These are phyloP conservation scores for Fusarium staphyleae DNA, from an alignment of 2,329 filamentous ascomycete species.

Conservation along the genomic window DNA sequence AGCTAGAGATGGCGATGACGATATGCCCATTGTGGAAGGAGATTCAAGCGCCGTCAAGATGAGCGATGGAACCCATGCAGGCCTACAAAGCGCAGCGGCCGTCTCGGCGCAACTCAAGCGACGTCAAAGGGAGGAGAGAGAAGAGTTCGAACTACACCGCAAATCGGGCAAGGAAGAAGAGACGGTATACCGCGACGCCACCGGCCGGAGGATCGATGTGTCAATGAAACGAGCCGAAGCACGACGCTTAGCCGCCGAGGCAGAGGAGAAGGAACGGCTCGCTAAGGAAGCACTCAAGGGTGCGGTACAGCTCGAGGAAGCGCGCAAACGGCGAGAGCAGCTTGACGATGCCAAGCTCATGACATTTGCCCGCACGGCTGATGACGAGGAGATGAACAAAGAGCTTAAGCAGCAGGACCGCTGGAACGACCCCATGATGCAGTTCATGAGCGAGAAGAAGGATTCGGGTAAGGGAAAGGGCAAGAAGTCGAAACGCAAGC, in stretches of 20 bases:
- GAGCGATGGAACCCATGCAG: conserved; percentile 87
- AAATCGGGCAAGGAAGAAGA: conserved; percentile 67
- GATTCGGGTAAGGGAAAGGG: conserved; percentile 40
- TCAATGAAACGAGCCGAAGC: conserved; percentile 89
- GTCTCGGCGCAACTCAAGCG: conserved; percentile 74
- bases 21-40: conserved; percentile 55
- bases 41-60: conserved; percentile 68
- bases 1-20: conserved; percentile 55
- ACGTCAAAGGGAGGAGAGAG: conserved; percentile 70
- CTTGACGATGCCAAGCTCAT: conserved; percentile 84
- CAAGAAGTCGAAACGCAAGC: conserved; percentile 56
- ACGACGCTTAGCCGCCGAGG: conserved; percentile 68
- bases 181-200: conserved; percentile 95
- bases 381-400: conserved; percentile 85
- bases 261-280: conserved; percentile 73
- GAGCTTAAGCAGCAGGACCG: conserved; percentile 78
- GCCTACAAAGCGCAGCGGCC: conserved; percentile 82
- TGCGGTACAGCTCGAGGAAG: conserved; percentile 79
- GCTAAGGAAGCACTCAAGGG: conserved; percentile 78
- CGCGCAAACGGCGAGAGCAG: conserved; percentile 68
- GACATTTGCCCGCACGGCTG: conserved; percentile 78
- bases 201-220: conserved; percentile 91
- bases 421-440: conserved; percentile 94
- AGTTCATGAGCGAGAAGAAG: conserved; percentile 69
- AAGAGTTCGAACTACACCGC: conserved; percentile 54